A percentile compares a stretch with the other conserved stretches of the same genome.
Conservation (phyloP, 805 yeast species). For the Aciculoconidium aculeatum region DNA sequence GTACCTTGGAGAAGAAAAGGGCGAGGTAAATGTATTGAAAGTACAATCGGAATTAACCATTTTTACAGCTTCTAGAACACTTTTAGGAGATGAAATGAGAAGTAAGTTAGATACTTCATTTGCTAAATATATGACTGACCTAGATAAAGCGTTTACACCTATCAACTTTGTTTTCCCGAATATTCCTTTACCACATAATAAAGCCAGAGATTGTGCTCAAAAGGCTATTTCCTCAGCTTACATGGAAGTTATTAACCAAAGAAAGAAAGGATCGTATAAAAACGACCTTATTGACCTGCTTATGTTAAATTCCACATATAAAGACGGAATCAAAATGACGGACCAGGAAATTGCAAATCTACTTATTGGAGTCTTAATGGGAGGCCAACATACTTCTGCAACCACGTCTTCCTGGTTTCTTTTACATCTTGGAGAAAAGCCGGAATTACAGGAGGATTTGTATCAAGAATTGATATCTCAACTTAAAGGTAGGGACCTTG, state of each 20-base stretch:
- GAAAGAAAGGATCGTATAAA: constrained; percentile 53
- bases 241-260: constrained; percentile 64
- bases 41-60: constrained; percentile 93
- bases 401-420: constrained; percentile 93
- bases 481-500: constrained; percentile 38
- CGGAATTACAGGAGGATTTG: constrained; percentile 76
- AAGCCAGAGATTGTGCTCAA: constrained; percentile 83
- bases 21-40: constrained; percentile 61
- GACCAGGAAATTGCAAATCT: constrained; percentile 92
- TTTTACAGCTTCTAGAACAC: constrained; percentile 88
- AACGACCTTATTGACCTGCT: constrained; percentile 78
- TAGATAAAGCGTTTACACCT: constrained; percentile 95
- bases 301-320: constrained; percentile 75
- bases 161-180: constrained; percentile 92
- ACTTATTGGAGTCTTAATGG: constrained; percentile 93
- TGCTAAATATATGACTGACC: constrained; percentile 79
- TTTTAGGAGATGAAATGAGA: constrained; percentile 89
- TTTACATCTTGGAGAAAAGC: constrained; percentile 81
- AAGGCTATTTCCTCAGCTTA: constrained; percentile 72
- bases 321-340: constrained; percentile 90
- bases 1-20: constrained; percentile 31
- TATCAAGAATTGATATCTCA: constrained; percentile 67
- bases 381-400: constrained; percentile 97
- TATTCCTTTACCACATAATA: constrained; percentile 80
- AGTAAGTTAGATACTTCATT: constrained; percentile 71